These are phyloP conservation scores for Erodium trifolium DNA, from an alignment of 441 rosid species.

Conservation along the genomic window DNA sequence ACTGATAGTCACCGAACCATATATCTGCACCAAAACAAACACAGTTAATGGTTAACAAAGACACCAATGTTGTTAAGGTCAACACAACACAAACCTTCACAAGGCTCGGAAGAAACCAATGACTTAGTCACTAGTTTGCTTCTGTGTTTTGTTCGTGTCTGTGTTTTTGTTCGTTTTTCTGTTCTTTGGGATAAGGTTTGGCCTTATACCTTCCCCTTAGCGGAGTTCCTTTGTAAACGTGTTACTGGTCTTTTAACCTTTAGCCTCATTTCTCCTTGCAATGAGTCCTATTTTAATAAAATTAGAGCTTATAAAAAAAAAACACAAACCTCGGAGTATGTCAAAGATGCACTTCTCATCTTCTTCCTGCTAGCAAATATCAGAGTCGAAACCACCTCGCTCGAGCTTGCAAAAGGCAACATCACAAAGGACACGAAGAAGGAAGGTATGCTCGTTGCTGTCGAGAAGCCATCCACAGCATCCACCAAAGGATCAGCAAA, in stretches of 20 bases:
- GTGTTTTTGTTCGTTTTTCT: no score
- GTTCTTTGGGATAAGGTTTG: no score
- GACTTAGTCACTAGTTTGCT: no score
- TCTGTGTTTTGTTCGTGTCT: no score
- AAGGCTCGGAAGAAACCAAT: no score
- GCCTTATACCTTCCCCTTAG: no score
- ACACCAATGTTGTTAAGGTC: no score
- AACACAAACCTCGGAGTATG: constrained; percentile 24
- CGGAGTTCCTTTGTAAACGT: no score
- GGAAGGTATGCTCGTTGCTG: constrained; percentile 28
- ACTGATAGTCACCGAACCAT: constrained; percentile 30
- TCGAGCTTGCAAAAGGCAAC: constrained; percentile 24
- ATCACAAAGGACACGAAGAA: constrained; percentile 30
- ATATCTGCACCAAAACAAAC: constrained; percentile 19
- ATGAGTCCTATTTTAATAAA: no score
- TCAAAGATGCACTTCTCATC: constrained; percentile 23
- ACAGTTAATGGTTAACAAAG: background rate
- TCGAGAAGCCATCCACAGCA: constrained; percentile 26
- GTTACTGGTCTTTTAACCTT: no score
- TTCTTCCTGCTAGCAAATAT: constrained; percentile 26
- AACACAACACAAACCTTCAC: constrained; percentile 14
- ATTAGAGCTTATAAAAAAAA: background rate
- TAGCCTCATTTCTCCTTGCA: no score
- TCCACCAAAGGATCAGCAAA: constrained; percentile 32
- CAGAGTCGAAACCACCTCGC: constrained; percentile 27